Evolutionary conservation across 1,284 basidiomycete species (phyloP).

Genomic region (Trichosporon sp.): DNA sequence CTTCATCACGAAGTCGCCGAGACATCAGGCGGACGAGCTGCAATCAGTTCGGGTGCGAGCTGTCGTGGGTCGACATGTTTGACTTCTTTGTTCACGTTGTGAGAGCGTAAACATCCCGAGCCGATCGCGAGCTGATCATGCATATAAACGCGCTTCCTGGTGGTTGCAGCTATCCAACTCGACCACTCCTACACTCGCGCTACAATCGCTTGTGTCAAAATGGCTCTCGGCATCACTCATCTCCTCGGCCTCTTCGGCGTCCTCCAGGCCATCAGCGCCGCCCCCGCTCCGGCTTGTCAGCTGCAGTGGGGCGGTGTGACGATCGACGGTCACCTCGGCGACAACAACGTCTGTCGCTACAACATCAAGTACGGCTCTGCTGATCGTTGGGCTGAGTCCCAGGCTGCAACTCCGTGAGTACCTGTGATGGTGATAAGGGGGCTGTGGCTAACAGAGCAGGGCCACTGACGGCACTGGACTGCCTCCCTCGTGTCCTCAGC

Average conservation of each 20-base stretch:
- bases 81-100: background rate
- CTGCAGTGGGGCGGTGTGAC: background rate
- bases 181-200: background rate
- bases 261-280: background rate
- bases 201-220: background rate
- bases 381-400: slow-evolving; percentile 29
- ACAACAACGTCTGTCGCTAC: slow-evolving; percentile 27
- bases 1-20: background rate
- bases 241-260: background rate
- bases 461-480: background rate
- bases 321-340: background rate
- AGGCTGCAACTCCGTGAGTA: slow-evolving; percentile 1
- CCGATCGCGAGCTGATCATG: background rate
- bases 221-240: background rate
- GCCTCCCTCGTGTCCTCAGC: slow-evolving; percentile 58
- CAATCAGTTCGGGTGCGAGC: background rate
- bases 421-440: slow-evolving; percentile 10
- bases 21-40: background rate
- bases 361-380: slow-evolving; percentile 31
- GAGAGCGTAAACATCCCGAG: background rate
- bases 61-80: background rate
- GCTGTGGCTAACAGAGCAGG: background rate
- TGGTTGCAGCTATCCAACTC: background rate
- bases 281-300: background rate
- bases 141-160: background rate